Evolutionary conservation across 441 rosid species (phyloP).

Genomic region (Rhodomyrtus psidioides): DNA sequence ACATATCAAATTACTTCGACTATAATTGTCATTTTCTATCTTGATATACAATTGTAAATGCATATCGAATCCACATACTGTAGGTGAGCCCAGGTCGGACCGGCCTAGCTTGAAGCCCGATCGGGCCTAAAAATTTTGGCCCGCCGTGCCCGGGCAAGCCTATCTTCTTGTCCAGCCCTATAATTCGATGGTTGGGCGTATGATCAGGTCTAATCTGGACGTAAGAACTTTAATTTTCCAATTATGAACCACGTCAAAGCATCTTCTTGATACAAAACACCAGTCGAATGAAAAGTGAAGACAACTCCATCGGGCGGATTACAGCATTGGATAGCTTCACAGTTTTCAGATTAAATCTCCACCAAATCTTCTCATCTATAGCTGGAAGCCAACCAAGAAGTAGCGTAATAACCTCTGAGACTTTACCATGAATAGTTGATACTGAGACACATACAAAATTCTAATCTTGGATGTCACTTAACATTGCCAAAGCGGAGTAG

Average conservation of each 20-base stretch:
- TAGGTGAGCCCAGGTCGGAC: neutral
- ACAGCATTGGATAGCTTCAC: neutral
- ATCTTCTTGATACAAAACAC: neutral
- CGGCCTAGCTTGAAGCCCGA: too few relatives aligned
- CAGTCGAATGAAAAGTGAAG: neutral
- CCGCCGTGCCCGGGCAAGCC: rapidly evolving
- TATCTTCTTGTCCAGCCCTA: neutral
- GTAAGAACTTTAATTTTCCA: neutral
- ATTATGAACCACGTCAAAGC: neutral
- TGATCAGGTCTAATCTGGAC: neutral
- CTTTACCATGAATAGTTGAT: neutral
- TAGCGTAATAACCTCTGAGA: neutral
- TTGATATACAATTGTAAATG: neutral
- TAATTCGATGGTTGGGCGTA: neutral
- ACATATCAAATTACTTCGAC: neutral
- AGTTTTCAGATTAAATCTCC: neutral
- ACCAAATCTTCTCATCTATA: neutral
- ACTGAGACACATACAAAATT: neutral
- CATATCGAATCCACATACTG: neutral
- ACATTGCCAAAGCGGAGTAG: neutral
- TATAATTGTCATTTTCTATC: neutral
- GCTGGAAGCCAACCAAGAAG: neutral
- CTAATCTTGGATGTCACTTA: neutral
- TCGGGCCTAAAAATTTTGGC: neutral
- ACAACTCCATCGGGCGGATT: neutral